phyloP scores from a whole-genome alignment of 176 grass and related monocot genomes.

The Phyllostachys edulis region DNA sequence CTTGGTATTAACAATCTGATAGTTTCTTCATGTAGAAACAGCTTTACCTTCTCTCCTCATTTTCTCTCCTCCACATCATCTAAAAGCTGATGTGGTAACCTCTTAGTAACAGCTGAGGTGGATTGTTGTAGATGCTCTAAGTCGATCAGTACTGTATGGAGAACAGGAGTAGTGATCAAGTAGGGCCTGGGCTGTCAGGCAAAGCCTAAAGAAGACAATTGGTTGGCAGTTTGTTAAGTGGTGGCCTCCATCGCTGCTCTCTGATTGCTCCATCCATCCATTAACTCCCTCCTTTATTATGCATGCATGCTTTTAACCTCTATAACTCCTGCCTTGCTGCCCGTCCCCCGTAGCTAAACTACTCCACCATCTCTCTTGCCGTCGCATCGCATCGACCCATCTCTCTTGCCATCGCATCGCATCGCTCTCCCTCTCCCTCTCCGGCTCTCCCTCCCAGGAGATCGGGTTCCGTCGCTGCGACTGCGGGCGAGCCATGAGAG shows the following conservation, averaged over 20 bases:
- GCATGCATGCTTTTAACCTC: constrained; percentile 52
- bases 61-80: too few relatives aligned
- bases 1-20: too few relatives aligned
- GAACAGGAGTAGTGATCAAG: not conserved
- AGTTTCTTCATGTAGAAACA: too few relatives aligned
- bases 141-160: not conserved
- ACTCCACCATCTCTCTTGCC: not conserved
- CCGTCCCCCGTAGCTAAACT: constrained; percentile 18
- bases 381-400: not conserved
- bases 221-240: constrained; percentile 35
- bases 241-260: constrained; percentile 18
- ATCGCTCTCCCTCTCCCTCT: not conserved
- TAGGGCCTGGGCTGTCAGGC: not conserved
- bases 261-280: constrained; percentile 52
- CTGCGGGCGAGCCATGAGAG: constrained; percentile 33
- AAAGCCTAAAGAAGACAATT: not conserved
- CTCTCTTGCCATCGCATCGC: not conserved
- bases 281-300: constrained; percentile 46
- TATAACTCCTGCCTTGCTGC: constrained; percentile 34
- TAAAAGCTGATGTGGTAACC: too few relatives aligned
- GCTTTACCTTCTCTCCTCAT: too few relatives aligned
- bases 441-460: not conserved
- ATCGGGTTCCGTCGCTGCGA: not conserved
- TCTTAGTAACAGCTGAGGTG: too few relatives aligned
- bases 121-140: too few relatives aligned